Base-by-base conservation (phyloP, 768 basidiomycete species). In the Suillus bovinus region DNA sequence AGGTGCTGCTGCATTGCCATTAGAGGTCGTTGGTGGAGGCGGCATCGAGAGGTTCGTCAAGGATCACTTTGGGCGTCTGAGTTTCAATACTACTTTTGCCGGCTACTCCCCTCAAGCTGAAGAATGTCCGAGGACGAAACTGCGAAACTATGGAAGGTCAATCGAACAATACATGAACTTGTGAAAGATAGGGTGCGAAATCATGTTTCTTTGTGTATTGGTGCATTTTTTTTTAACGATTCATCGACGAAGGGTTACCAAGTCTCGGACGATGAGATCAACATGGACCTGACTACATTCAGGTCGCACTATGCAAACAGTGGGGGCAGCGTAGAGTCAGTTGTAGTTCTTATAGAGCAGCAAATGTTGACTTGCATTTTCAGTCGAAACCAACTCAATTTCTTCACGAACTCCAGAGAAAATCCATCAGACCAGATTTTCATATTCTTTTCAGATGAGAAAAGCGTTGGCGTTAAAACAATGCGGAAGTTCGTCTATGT, bases 391-490 rank as follows among this genome's bases (percentile, higher is more conserved):
- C 87, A 88, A 66, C 84, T 99, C 69, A 93, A 93, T 74, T 99
- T 98, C 81, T 93, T 88, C 76, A 94, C 94, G 13, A 88, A 90
- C 66, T 85, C 86, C 17, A 79, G 80, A 62, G 77, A 80, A 14
- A 88, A 91, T 67, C 80, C 85, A 29, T 75, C 78, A 10, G 89
- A 94, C 69, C 90, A 92, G 74, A 93, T 99, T 69, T 99, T 93
- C 69, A 81, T 99, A 22, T 98, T 92, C 75, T 99, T 96, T 77
- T 88, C 94, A n/a, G 94, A 96, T 52, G 97, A 99, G 76, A 85
- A 81, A 74, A 94, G 93, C 70, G 97, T 99, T 8, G 93, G 95
- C 63, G 94, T 99, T 49, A 96, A 97, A 77, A 94, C 95, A 4
- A 98, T 99, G 94, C 82, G 95, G 79, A 96, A 94, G 96, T 97